Evolutionary conservation across 768 basidiomycete species (phyloP).

Genomic region (Leucocoprinus birnbaumii): DNA sequence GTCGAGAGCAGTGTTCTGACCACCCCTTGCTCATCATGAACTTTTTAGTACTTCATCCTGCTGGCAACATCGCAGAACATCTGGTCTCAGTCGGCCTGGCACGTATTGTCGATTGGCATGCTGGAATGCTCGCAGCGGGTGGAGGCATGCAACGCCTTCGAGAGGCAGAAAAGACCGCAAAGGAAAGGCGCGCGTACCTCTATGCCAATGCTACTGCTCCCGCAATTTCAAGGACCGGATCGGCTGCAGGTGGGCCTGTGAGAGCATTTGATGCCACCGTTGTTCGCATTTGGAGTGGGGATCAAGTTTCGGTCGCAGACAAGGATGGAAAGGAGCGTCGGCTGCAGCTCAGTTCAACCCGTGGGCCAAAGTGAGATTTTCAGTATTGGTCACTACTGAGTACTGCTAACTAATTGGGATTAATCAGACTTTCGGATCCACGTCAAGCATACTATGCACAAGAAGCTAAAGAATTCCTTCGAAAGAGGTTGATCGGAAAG

Average conservation of each 20-base stretch:
- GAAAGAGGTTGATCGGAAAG: slow-evolving; percentile 92
- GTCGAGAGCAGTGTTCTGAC: slow-evolving; percentile 16
- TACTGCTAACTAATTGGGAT: not conserved
- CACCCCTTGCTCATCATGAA: slow-evolving; percentile 8
- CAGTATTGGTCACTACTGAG: not conserved
- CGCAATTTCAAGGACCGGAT: slow-evolving; percentile 39
- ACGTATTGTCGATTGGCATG: slow-evolving; percentile 95
- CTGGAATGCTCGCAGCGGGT: slow-evolving; percentile 82
- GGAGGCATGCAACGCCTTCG: slow-evolving; percentile 90
- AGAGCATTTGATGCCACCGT: slow-evolving; percentile 80
- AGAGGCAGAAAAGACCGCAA: slow-evolving; percentile 77
- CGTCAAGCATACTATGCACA: slow-evolving; percentile 86
- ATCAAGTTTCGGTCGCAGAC: slow-evolving; percentile 81
- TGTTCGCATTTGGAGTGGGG: slow-evolving; percentile 86
- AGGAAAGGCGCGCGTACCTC: slow-evolving; percentile 67
- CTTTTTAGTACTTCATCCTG: slow-evolving; percentile 75
- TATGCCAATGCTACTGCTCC: slow-evolving; percentile 54
- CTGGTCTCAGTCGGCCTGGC: slow-evolving; percentile 84
- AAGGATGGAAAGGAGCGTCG: slow-evolving; percentile 79
- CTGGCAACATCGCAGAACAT: slow-evolving; percentile 91
- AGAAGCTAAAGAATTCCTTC: slow-evolving; percentile 90
- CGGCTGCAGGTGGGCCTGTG: slow-evolving; percentile 41
- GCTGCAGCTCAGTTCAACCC: slow-evolving; percentile 84
- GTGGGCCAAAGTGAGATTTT: slow-evolving; percentile 67
- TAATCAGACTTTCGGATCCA: slow-evolving; percentile 70